These are phyloP conservation scores for Echeveria elegans DNA, from an alignment of 164 flowering plant genomes.

Conservation along the genomic window DNA sequence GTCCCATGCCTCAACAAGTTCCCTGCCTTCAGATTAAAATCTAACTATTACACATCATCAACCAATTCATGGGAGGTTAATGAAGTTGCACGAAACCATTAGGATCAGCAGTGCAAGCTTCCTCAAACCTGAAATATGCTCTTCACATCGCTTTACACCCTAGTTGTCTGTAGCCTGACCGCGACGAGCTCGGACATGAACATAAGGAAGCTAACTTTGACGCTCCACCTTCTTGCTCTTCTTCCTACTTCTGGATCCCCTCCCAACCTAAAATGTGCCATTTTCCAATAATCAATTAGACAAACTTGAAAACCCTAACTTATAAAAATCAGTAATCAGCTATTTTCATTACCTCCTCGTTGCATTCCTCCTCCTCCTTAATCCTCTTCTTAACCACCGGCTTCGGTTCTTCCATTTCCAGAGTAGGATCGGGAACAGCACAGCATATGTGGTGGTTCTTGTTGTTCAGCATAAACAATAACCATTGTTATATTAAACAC, in stretches of 20 bases:
- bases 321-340: background rate
- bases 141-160: too few relatives aligned
- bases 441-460: too few relatives aligned
- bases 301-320: background rate
- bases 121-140: too few relatives aligned
- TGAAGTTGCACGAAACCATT: too few relatives aligned
- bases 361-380: background rate
- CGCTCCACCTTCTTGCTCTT: conserved; percentile 23
- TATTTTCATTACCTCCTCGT: background rate
- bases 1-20: too few relatives aligned
- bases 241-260: conserved; percentile 27
- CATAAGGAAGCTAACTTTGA: conserved; percentile 63
- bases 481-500: too few relatives aligned
- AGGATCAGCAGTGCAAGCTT: too few relatives aligned
- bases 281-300: background rate
- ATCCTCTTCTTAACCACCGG: background rate
- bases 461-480: too few relatives aligned
- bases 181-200: conserved; percentile 90
- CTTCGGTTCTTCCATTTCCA: background rate
- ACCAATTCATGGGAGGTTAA: too few relatives aligned
- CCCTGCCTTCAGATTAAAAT: too few relatives aligned
- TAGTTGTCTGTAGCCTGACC: conserved; percentile 93
- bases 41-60: too few relatives aligned
- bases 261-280: conserved; percentile 8
- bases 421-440: too few relatives aligned